Conservation (phyloP, 2,329 filamentous ascomycete genomes). For the Aspergillus sp. region DNA sequence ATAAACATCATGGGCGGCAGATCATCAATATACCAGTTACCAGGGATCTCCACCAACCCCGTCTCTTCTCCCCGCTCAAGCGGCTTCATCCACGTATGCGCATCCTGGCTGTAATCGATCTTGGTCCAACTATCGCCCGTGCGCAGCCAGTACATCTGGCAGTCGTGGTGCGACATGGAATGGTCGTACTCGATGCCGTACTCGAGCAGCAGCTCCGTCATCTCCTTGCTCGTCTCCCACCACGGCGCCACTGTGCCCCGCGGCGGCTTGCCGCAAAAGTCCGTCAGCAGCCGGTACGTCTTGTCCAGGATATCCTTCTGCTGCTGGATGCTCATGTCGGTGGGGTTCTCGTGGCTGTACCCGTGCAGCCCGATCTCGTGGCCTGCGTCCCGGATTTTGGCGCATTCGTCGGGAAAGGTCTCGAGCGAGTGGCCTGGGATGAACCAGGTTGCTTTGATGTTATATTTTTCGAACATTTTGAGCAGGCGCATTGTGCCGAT, state of each 20-base stretch:
- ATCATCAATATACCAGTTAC: conserved; percentile 46
- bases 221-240: conserved; percentile 71
- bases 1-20: conserved; percentile 48
- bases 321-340: conserved; percentile 70
- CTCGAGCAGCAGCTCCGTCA: conserved; percentile 48
- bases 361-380: conserved; percentile 69
- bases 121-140: conserved; percentile 45
- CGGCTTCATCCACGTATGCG: conserved; percentile 47
- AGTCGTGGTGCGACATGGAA: conserved; percentile 45
- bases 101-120: conserved; percentile 43
- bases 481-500: conserved; percentile 64
- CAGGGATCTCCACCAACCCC: conserved; percentile 43
- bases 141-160: conserved; percentile 44
- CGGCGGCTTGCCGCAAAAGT: conserved; percentile 72
- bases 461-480: conserved; percentile 69
- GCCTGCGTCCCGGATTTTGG: conserved; percentile 58
- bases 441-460: conserved; percentile 67
- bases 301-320: conserved; percentile 75
- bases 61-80: conserved; percentile 46
- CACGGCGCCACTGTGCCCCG: conserved; percentile 71
- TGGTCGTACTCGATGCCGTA: conserved; percentile 47
- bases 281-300: conserved; percentile 68
- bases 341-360: conserved; percentile 72
- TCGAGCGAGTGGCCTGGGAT: conserved; percentile 64
- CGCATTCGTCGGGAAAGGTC: conserved; percentile 65